These are phyloP conservation scores for Paramecium sexaurelia DNA, from an alignment of 73 alveolate species.

Conservation along the genomic window DNA sequence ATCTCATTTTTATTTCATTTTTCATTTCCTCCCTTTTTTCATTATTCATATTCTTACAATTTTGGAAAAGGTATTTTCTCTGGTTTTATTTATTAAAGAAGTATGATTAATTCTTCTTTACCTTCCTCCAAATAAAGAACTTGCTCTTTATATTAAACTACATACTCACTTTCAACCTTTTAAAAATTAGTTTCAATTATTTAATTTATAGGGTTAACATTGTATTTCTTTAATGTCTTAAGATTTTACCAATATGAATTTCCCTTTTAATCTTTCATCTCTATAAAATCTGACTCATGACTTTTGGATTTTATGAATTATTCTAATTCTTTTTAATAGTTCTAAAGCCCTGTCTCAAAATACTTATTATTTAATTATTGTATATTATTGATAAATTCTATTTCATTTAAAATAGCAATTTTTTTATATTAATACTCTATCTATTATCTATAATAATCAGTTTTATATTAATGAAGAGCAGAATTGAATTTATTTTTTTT, in stretches of 20 bases:
- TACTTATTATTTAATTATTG: not conserved
- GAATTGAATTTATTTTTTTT: not conserved
- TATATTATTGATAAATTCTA: not conserved
- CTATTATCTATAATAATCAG: not conserved
- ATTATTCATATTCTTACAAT: too few relatives aligned
- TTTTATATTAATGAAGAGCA: not conserved
- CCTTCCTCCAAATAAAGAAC: not conserved
- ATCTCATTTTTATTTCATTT: too few relatives aligned
- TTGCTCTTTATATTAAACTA: not conserved
- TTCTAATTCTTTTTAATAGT: not conserved
- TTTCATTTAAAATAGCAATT: not conserved
- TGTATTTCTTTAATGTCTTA: not conserved
- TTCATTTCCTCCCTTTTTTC: too few relatives aligned
- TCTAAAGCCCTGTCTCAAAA: not conserved
- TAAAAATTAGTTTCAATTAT: not conserved
- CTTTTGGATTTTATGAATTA: not conserved
- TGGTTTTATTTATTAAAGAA: not conserved
- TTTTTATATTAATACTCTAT: not conserved
- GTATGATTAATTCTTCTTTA: not conserved
- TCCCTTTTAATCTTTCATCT: not conserved
- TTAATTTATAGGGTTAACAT: not conserved
- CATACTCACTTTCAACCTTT: not conserved
- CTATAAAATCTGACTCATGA: not conserved
- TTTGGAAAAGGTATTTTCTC: not conserved
- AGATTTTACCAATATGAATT: not conserved